These are phyloP conservation scores for Penicillium bovifimosum DNA, from an alignment of 495 filamentous ascomycete genomes.

Conservation along the genomic window DNA sequence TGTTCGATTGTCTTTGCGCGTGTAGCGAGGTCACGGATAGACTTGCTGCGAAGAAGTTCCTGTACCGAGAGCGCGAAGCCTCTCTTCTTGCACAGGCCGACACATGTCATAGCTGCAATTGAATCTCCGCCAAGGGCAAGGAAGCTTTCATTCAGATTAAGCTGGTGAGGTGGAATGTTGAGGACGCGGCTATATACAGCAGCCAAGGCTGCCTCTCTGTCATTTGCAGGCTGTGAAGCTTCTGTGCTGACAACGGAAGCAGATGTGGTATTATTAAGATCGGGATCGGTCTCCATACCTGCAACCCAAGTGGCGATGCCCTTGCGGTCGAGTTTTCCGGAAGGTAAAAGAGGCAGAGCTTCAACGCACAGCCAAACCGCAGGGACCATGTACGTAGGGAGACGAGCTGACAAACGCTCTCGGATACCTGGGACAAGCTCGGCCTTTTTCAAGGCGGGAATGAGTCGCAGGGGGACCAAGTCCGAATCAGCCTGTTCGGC, in stretches of 20 bases:
- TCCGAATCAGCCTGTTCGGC: constrained; percentile 19
- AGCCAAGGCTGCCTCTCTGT: constrained; percentile 33
- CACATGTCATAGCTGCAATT: constrained; percentile 63
- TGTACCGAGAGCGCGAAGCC: constrained; percentile 52
- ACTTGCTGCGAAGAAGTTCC: constrained; percentile 43
- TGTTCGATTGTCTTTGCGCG: constrained; percentile 28
- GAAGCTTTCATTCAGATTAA: constrained; percentile 54
- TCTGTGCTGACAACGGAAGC: constrained; percentile 1
- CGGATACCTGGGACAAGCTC: constrained; percentile 26
- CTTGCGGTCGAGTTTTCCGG: constrained; percentile 51
- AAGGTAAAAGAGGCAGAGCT: constrained; percentile 44
- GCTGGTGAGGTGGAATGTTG: constrained; percentile 40
- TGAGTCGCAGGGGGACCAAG: constrained; percentile 22
- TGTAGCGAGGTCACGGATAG: constrained; percentile 38
- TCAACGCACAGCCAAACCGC: constrained; percentile 45
- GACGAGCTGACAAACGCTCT: constrained; percentile 24
- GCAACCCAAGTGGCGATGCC: constrained; percentile 30
- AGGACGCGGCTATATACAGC: constrained; percentile 50
- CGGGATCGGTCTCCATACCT: constrained; percentile 28
- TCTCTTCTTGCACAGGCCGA: constrained; percentile 45
- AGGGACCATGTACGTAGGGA: constrained; percentile 55
- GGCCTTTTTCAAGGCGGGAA: constrained; percentile 19
- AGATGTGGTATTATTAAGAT: constrained; percentile 4
- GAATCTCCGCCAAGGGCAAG: constrained; percentile 64
- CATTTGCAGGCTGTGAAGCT: constrained; percentile 21